Evolutionary conservation across 192 early-diverging fungal genomes (phyloP), one percentile per base, ranked within the genome.

Genomic region (Neocallimastix lanati): DNA sequence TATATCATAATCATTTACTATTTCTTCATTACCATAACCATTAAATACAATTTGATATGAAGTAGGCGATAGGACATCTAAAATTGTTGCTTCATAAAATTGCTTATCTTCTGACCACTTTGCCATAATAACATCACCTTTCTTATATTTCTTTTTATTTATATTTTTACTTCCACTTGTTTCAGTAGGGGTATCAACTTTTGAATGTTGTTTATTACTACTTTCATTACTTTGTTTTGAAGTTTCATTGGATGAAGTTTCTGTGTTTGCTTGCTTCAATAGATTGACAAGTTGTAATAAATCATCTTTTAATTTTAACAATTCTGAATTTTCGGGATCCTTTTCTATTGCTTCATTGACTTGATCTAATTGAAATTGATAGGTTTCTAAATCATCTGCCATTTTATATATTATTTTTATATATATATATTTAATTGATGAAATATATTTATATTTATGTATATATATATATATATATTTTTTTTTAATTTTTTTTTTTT

Each of bases 271-370:
- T 12, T 50, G 28, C 30, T 78, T 37, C 15, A 81, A 85, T 77
- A 93, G 85, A 28, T 86, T 81, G 78, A 94, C 92, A 29, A 94
- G 86, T 80, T 93, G 91, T 28, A 81, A 85, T 77, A 94, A 83
- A 84, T 93, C 91, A 77, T 79, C 81, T 78, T 87, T 86, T 76
- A 93, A 87, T 80, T 89, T 92, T 77, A 84, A 79, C 58, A 94
- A 86, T 80, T 93, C 92, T 77, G 82, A 80, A 85, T 94, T 93
- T 29, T 84, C 84, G 14, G 93, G 92, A 83, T 93, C 91, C 78
- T 84, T 87, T 78, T 78, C 77, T 29, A 95, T 85, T 12, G 92
- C 91, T 81, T 89, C 85, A 35, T 94, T 89, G 77, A 95, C 90
- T 82, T 92, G 91, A 28, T 88, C 88, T 77, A 94, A 83, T 80